Base-by-base conservation (phyloP, 2,329 filamentous ascomycete species). In the Aspergillus sp. region DNA sequence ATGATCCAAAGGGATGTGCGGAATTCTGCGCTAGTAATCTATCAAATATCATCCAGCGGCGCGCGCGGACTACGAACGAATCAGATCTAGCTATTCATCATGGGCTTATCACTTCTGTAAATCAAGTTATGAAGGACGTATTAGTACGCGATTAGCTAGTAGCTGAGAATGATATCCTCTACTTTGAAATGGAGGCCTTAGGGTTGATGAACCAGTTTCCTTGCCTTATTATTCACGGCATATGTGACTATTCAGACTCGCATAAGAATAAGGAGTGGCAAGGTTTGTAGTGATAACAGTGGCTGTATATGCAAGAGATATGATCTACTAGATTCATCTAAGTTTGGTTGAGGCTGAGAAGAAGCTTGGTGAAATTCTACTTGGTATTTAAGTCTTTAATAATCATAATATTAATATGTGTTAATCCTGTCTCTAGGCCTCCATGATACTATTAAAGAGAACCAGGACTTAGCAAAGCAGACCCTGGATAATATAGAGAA, bases 71-170 rank as follows among this genome's bases (percentile, higher is more conserved):
- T 6, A 7, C 47, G 11, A 13, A 25, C 19, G 23, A 17, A 9
- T 15, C 22, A 15, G 3, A 49, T 7, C 19, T 2, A 25, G 9
- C 5, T 2, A 41, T 69, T 7, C 66, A 68, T 41, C 68, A 67
- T 47, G 67, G 67, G 7, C 46, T 60, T 1, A 64, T 69, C 22
- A 66, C 67, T 7, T 68, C 66, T 4, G 67, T 57, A 4, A 64
- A 67, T 23, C 56, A 64, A 34, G 64, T 69, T 5, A 38, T 54
- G 34, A 54, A 46, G 38, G 13, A 54, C 9, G 38, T 19, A 25
- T 38, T 7, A 15, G 19, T 46, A 9, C 19, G 52, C 19, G 52
- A 54, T n/a, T 23, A 28, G 34, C 23, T 54, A 22, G 28, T 19
- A 4, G 38, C 41, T 23, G 52, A 54, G n/a, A 19, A 22, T 11